These are phyloP conservation scores for Mortierella sp. DNA, from an alignment of 371 early-diverging fungal genomes.

Conservation along the genomic window DNA sequence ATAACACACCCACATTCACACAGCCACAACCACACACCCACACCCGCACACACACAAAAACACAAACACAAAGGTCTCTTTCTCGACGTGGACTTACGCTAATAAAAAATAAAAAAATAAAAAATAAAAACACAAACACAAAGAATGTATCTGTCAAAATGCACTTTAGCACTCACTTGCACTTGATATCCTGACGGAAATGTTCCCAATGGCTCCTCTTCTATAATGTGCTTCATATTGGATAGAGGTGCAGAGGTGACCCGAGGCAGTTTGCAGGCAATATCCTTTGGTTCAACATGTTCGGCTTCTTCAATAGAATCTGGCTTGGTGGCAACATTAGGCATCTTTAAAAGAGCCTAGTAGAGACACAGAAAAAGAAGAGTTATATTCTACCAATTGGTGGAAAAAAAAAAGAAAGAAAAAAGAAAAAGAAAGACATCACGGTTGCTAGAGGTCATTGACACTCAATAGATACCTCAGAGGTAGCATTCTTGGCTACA, in stretches of 20 bases:
- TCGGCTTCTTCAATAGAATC: conserved; percentile 8
- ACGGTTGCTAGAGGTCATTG: not conserved
- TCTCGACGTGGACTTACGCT: too few species aligned
- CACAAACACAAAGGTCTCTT: not conserved
- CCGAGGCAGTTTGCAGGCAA: conserved; percentile 22
- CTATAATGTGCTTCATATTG: conserved; percentile 22
- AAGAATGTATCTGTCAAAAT: not conserved
- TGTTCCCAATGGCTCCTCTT: not conserved
- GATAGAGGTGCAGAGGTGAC: conserved; percentile 12
- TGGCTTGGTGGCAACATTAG: conserved; percentile 45
- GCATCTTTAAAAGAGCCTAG: conserved; percentile 41
- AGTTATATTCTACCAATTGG: not conserved
- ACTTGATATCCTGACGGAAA: conserved; percentile 31
- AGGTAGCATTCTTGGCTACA: conserved; percentile 35
- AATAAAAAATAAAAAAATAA: too few species aligned
- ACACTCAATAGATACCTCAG: conserved; percentile 30
- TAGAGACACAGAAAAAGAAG: not conserved
- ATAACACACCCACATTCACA: not conserved
- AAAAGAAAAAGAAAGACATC: not conserved
- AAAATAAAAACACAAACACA: not conserved
- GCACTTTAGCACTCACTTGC: conserved; percentile 9
- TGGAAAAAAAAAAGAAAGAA: not conserved
- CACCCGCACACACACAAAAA: not conserved
- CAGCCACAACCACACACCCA: conserved; percentile 1
- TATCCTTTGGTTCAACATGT: not conserved